Evolutionary conservation across 208 protist genomes (phyloP).

Genomic region (Trypanosoma rangeli): DNA sequence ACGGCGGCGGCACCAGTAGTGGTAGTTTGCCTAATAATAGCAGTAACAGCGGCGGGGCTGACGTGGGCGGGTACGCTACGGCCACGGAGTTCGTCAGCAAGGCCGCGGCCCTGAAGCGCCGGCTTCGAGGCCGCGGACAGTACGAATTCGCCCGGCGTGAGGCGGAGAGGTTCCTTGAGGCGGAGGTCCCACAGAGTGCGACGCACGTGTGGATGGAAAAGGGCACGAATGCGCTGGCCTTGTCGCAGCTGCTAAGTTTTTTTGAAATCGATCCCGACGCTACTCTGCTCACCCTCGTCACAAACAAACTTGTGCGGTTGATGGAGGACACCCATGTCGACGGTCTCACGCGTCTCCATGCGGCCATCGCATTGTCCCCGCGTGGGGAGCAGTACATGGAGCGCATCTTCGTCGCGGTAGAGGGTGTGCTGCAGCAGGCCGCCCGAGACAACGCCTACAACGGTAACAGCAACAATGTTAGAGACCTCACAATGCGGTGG

Average conservation of each 20-base stretch:
- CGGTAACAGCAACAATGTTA: neutral
- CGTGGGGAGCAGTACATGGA: constrained; percentile 80
- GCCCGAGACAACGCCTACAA: neutral
- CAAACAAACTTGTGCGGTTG: constrained; percentile 59
- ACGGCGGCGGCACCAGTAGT: neutral
- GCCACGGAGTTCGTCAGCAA: constrained; percentile 48
- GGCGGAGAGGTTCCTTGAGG: constrained; percentile 80
- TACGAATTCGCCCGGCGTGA: constrained; percentile 67
- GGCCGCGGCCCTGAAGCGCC: constrained; percentile 57
- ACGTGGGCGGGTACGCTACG: neutral
- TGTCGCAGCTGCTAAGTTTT: constrained; percentile 69
- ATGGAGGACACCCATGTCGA: constrained; percentile 45
- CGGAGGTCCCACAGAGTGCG: constrained; percentile 61
- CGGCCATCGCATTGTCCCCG: constrained; percentile 39
- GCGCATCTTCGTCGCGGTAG: constrained; percentile 55
- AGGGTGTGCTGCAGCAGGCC: constrained; percentile 39
- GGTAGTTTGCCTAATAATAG: neutral
- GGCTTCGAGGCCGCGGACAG: constrained; percentile 55
- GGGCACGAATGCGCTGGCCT: constrained; percentile 62
- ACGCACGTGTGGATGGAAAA: constrained; percentile 74
- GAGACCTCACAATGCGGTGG: constrained; percentile 24
- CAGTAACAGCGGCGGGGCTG: neutral
- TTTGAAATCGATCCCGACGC: constrained; percentile 80
- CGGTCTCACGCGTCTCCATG: constrained; percentile 25
- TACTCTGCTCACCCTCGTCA: constrained; percentile 51